Base-by-base conservation (phyloP, 108 stramenopile species). In the Pseudonitzschia pungens region DNA sequence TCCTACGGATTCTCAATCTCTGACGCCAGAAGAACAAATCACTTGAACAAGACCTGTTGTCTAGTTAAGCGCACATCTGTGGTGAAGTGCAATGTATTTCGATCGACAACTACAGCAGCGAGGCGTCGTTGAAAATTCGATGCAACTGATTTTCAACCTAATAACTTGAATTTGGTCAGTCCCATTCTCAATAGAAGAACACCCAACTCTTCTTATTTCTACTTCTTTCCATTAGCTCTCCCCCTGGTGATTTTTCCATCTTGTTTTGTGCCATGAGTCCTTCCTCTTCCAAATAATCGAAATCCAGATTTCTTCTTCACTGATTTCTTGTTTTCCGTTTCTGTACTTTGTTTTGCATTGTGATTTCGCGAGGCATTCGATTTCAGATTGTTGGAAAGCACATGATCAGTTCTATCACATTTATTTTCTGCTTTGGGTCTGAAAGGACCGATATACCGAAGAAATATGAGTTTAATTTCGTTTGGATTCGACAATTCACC, bases 371-470 rank as follows among this genome's bases (percentile, higher is more conserved):
- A 48, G 18, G 60, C 8, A 0, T 40, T 36, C 12, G 60, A 40
- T 28, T 62, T 21, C 11, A 58, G 21, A 50, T 29, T 24, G 10
- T 22, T 24, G 24, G 24, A 24, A 12, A n/a, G 57, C 10, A 32
- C 45, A 48, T 11, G 5, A 55, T 55, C 54, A 63, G 1, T 63
- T 33, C 7, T 14, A 40, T 12, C 12, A 20, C 12, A 6, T 63
- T 2, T 12, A 4, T 63, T 33, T 6, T 41, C 32, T 63, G 62
- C 2, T 41, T 33, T n/a, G 1, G 85, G 83, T 15, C 82, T 83
- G 14, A 90, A 71, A 2, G 87, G 89, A 20, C 93, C 93, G 70
- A 80, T 75, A 56, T 94, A 94, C 21, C 93, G 68, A 4, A 92
- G 44, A 57, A 94, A 90, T 12, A 87, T 84, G 15, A 94, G 77